These are phyloP conservation scores for Pyracantha coccinea DNA, from an alignment of 331 rosid genomes.

Conservation along the genomic window DNA sequence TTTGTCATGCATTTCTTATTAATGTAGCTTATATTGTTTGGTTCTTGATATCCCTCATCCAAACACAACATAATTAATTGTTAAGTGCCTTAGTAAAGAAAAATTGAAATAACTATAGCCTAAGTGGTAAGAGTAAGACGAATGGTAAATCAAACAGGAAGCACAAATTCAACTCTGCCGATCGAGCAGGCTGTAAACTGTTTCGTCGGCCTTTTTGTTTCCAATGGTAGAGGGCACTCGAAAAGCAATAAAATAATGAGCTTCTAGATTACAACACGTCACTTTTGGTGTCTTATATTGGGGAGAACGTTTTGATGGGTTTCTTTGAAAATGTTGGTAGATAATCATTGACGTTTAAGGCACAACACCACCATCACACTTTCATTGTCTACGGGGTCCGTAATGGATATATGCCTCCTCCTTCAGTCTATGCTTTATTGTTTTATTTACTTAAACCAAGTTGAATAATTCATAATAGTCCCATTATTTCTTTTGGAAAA, in stretches of 20 bases:
- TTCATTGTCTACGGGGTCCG: constrained; percentile 10
- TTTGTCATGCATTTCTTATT: no score
- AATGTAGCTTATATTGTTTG: no score
- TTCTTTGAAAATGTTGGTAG: constrained; percentile 21
- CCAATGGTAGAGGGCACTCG: neutral
- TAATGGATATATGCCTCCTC: neutral
- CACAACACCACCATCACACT: constrained; percentile 24
- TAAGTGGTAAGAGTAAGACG: no score
- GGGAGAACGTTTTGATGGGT: constrained; percentile 28
- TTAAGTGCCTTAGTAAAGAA: no score
- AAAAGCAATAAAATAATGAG: constrained; percentile 12
- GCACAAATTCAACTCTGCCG: no score
- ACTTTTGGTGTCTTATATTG: constrained; percentile 23
- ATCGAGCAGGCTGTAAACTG: neutral
- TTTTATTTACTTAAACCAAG: no score
- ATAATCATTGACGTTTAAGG: constrained; percentile 30
- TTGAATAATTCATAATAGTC: no score
- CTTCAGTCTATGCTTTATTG: neutral
- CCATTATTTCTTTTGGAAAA: no score
- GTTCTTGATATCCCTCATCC: no score
- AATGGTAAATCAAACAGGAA: no score
- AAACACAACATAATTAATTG: neutral
- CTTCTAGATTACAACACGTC: constrained; percentile 24
- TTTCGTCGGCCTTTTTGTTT: constrained; percentile 14
- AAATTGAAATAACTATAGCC: no score